Conservation (phyloP, 163 green algal species). For the Prototheca cutis region DNA sequence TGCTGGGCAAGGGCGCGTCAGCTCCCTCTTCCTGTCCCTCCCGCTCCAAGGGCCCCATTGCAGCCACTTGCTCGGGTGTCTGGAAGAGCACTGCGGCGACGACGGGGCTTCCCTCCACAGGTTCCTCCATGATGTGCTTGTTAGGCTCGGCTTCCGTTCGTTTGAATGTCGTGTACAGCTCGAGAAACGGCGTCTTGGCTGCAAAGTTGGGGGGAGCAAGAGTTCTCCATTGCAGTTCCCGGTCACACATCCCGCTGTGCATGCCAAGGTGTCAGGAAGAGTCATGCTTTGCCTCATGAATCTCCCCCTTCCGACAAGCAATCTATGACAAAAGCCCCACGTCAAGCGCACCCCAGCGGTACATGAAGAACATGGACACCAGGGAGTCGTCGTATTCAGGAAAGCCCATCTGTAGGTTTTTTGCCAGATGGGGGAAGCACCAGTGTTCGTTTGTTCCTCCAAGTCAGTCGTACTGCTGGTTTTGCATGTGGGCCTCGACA, state of each 20-base stretch:
- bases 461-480: too few relatives aligned
- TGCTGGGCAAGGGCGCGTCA: too few relatives aligned
- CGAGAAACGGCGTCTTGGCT: constrained; percentile 29
- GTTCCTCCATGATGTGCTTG: constrained; percentile 30
- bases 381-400: constrained; percentile 14
- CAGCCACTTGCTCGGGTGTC: not conserved
- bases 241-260: too few relatives aligned
- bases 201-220: too few relatives aligned
- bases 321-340: too few relatives aligned
- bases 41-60: not conserved
- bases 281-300: too few relatives aligned
- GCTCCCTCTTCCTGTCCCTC: constrained; percentile 10
- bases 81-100: constrained; percentile 29
- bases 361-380: constrained; percentile 25
- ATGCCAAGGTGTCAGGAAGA: too few relatives aligned
- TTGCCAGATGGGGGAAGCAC: too few relatives aligned
- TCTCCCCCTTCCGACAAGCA: too few relatives aligned
- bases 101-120: constrained; percentile 20
- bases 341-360: constrained; percentile 31
- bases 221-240: too few relatives aligned
- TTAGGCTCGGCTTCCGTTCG: constrained; percentile 18
- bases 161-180: constrained; percentile 28
- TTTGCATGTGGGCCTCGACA: too few relatives aligned
- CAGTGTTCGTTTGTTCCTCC: too few relatives aligned
- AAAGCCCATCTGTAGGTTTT: constrained; percentile 22